phyloP scores from a whole-genome alignment of 352 stramenopile species.

The Blastocystis sp. region DNA sequence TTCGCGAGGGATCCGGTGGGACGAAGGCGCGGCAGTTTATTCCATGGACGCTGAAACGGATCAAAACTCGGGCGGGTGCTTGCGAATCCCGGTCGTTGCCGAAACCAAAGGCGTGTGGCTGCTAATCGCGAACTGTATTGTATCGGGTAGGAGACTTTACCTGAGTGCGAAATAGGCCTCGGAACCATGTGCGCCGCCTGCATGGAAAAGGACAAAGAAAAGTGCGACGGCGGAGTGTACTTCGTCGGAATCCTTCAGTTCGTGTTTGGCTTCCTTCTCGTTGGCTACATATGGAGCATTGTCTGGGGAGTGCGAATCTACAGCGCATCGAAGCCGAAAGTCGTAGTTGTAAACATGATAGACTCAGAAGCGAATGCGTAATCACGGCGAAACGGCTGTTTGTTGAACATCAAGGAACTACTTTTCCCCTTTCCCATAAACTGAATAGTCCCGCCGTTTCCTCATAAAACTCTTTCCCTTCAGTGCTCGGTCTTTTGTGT shows the following conservation, averaged over 20 bases:
- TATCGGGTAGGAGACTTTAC: neutral
- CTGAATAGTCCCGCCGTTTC: too few species aligned
- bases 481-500: too few species aligned
- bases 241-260: conserved; percentile 34
- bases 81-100: conserved; percentile 34
- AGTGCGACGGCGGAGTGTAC: conserved; percentile 12
- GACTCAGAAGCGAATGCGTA: too few species aligned
- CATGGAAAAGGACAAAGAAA: conserved; percentile 7
- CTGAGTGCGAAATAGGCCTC: neutral
- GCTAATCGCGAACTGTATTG: conserved; percentile 22
- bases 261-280: conserved; percentile 6
- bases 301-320: conserved; percentile 66
- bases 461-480: too few species aligned
- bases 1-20: conserved; percentile 2
- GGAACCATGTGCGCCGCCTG: conserved; percentile 54
- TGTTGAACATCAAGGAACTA: neutral
- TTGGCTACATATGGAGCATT: conserved; percentile 55
- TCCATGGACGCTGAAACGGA: neutral
- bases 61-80: conserved; percentile 8
- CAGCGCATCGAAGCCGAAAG: conserved; percentile 5
- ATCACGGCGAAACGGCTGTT: too few species aligned
- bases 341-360: neutral
- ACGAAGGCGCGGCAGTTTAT: neutral
- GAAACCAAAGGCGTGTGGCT: conserved; percentile 5
- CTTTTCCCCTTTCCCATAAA: neutral